A percentile compares a stretch with the other conserved stretches of the same genome.
Evolutionary conservation across 805 yeast species (phyloP).

Genomic region (Saccharomycopsis sp.): DNA sequence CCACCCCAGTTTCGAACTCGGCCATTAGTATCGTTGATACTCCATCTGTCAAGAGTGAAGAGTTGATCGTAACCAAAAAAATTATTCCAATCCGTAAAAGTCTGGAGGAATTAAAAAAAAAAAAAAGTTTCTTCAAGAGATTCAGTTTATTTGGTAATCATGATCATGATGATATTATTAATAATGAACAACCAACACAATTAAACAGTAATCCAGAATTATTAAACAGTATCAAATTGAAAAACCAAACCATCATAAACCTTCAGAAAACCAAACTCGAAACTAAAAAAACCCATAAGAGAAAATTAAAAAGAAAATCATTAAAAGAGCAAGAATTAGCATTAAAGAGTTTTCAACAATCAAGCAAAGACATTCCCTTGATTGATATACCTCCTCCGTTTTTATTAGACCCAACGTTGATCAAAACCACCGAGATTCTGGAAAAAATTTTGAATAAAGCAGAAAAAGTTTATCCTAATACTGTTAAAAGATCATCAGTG

Average conservation of each 20-base stretch:
- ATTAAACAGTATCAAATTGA: slow-evolving; percentile 12
- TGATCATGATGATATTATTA: slow-evolving; percentile 4
- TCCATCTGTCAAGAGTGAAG: background rate
- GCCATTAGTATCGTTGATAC: slow-evolving; percentile 1
- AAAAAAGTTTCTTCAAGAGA: slow-evolving; percentile 11
- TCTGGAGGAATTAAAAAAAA: slow-evolving; percentile 1
- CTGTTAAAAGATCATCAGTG: slow-evolving; percentile 13
- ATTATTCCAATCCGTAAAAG: background rate
- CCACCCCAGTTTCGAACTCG: slow-evolving; percentile 9
- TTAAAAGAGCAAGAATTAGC: slow-evolving; percentile 2
- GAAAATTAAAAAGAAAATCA: background rate
- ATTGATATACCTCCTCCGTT: slow-evolving; percentile 19
- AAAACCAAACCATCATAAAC: slow-evolving; percentile 10
- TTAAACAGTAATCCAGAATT: slow-evolving; percentile 7
- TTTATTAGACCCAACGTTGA: slow-evolving; percentile 6
- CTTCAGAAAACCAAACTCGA: slow-evolving; percentile 10
- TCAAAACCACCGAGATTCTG: slow-evolving; percentile 4
- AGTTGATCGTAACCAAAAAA: background rate
- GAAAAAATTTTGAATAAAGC: slow-evolving; percentile 12
- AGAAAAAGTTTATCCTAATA: slow-evolving; percentile 13
- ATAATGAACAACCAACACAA: slow-evolving; percentile 6
- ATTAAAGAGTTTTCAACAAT: slow-evolving; percentile 8
- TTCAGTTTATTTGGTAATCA: slow-evolving; percentile 7
- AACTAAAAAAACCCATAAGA: background rate
- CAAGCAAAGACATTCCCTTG: slow-evolving; percentile 2